A percentile compares a stretch with the other conserved stretches of the same genome.
phyloP scores from a whole-genome alignment of 176 grass and related monocot genomes.

The Oryza rufipogon region DNA sequence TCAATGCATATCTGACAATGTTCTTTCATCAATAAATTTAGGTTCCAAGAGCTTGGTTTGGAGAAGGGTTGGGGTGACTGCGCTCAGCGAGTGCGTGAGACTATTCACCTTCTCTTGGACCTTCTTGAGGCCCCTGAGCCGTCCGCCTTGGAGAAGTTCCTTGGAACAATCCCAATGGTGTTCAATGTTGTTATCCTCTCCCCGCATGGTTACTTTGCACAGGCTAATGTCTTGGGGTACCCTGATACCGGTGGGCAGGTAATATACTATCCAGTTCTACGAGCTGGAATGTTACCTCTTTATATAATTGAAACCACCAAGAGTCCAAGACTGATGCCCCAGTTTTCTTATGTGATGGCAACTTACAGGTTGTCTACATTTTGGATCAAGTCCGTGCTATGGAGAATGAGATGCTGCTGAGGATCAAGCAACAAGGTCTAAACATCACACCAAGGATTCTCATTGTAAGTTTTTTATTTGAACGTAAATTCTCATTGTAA shows the following conservation, averaged over 20 bases:
- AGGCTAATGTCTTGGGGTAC: slow-evolving; percentile 86
- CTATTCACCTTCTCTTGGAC: slow-evolving; percentile 78
- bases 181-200: slow-evolving; percentile 88
- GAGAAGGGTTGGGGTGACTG: slow-evolving; percentile 84
- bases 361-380: slow-evolving; percentile 74
- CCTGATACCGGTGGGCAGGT: slow-evolving; percentile 84
- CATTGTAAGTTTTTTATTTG: slow-evolving; percentile 52
- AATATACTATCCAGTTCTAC: background rate
- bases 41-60: slow-evolving; percentile 82
- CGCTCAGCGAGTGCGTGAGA: slow-evolving; percentile 49
- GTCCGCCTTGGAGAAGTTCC: slow-evolving; percentile 66
- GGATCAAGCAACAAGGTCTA: slow-evolving; percentile 78
- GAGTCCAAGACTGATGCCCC: background rate
- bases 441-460: slow-evolving; percentile 75
- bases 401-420: slow-evolving; percentile 77
- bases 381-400: slow-evolving; percentile 88
- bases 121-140: slow-evolving; percentile 79
- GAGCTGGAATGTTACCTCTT: background rate
- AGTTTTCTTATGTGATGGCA: background rate
- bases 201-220: slow-evolving; percentile 81
- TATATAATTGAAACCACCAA: background rate
- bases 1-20: background rate
- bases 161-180: slow-evolving; percentile 73
- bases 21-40: slow-evolving; percentile 2
- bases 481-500: slow-evolving; percentile 64